These are phyloP conservation scores for Lentinula guzmanii DNA, from an alignment of 768 basidiomycete genomes.

Conservation along the genomic window DNA sequence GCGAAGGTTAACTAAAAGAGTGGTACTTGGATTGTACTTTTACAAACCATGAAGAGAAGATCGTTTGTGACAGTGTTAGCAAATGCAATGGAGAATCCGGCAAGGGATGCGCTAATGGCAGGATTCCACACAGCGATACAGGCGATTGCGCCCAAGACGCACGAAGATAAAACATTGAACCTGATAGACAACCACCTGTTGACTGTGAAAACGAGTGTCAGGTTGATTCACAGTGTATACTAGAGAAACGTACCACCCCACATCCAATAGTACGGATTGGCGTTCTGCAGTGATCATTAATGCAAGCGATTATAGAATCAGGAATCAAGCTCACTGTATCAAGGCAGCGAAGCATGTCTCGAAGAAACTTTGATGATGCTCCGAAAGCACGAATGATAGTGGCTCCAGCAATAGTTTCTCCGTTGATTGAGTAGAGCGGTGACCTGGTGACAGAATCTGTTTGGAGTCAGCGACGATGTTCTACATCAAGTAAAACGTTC, in stretches of 20 bases:
- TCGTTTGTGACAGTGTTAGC: constrained; percentile 71
- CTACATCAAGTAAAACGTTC: neutral
- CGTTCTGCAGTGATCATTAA: constrained; percentile 37
- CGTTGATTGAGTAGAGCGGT: constrained; percentile 40
- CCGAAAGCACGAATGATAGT: constrained; percentile 75
- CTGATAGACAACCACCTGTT: constrained; percentile 89
- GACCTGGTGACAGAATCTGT: constrained; percentile 44
- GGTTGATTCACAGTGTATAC: neutral
- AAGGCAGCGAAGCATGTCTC: constrained; percentile 78
- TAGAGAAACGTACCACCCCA: constrained; percentile 58
- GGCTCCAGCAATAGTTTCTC: constrained; percentile 62
- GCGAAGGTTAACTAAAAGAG: neutral
- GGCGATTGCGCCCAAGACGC: constrained; percentile 68
- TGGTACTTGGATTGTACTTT: neutral
- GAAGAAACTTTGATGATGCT: constrained; percentile 77
- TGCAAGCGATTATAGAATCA: neutral
- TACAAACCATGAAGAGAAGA: constrained; percentile 55
- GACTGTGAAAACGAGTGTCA: constrained; percentile 34
- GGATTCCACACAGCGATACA: constrained; percentile 62
- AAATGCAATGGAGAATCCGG: constrained; percentile 85
- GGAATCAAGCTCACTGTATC: constrained; percentile 54
- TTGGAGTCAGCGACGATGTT: neutral
- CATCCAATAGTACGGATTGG: constrained; percentile 64
- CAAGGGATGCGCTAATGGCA: constrained; percentile 70
- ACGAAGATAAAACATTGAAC: constrained; percentile 75